Evolutionary conservation across 1,139 yeast genomes (phyloP), one percentile per base, ranked within the genome.

Genomic region (Candida pseudoviswanathii): DNA sequence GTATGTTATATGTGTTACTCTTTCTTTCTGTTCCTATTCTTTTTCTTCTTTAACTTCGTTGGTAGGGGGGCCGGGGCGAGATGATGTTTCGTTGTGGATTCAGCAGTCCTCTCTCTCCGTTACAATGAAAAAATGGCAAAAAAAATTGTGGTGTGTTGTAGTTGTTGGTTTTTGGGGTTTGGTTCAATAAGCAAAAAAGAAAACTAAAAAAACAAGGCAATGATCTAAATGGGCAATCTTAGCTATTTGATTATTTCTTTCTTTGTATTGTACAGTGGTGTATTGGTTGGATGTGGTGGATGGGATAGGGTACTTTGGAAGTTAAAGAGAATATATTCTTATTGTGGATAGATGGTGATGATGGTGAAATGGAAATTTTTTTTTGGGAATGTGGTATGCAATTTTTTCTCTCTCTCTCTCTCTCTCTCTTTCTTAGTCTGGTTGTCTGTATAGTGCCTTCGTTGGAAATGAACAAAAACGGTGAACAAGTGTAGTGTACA

Each of bases 301-400:
- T 6, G n/a, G 3, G n/a, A 11, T 9, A 7, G 31, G 31, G 31
- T 29, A 16, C 16, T 16, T 16, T 16, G 16, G 16, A 16, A 16
- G 16, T 16, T 16, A 16, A 16, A 16, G 16, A 2, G 16, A 16
- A 16, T 16, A 16, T 16, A 16, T 16, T 16, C 16, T 29, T 29
- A 2, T 7, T 7, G 2, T 29, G 31, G 31, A 9, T 33, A 8
- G 37, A 33, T 33, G 37, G 37, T 5, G 37, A 5, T 24, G 39
- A 16, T 7, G 24, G 39, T 27, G 30, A 6, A 27, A 24, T 37
- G 21, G 27, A 33, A 7, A n/a, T 4, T 25, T 33, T 16, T 45
- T 33, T 22, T 34, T 22, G 31, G 27, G 46, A 42, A 42, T 42
- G 45, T 42, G 45, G 39, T 42, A 42, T 42, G 45, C 45, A 42